A percentile compares a stretch with the other conserved stretches of the same genome.
These are phyloP conservation scores for Starmerella bombicola DNA, from an alignment of 805 yeast species.

Conservation along the genomic window DNA sequence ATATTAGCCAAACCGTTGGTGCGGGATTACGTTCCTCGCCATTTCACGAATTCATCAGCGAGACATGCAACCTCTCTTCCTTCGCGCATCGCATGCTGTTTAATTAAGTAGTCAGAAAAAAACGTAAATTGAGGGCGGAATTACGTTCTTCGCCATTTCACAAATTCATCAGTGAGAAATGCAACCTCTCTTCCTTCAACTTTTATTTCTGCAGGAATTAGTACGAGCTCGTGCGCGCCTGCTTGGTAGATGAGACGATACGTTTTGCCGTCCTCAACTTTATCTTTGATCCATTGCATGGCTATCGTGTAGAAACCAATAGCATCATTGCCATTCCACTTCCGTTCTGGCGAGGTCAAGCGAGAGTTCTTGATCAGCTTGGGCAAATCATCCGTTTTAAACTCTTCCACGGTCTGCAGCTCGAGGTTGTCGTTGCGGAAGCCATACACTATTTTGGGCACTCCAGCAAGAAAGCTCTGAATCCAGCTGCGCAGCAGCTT, in stretches of 20 bases:
- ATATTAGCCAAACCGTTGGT: too few relatives aligned
- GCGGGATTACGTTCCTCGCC: too few relatives aligned
- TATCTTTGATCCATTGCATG: conserved; percentile 58
- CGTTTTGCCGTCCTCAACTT: conserved; percentile 42
- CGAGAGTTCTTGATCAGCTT: conserved; percentile 17
- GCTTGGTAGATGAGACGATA: conserved; percentile 16
- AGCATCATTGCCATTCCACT: conserved; percentile 61
- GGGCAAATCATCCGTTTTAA: conserved; percentile 68
- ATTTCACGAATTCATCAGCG: conserved; percentile 20
- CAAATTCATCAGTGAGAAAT: conserved; percentile 22
- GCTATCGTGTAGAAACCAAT: conserved; percentile 79
- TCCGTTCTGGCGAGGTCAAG: conserved; percentile 15
- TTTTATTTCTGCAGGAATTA: conserved; percentile 9
- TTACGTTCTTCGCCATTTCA: conserved; percentile 21
- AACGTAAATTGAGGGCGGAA: too few relatives aligned
- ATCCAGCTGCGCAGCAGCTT: conserved; percentile 82
- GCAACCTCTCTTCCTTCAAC: conserved; percentile 18
- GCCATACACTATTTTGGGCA: conserved; percentile 71
- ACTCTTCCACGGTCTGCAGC: conserved; percentile 62
- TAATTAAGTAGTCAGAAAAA: too few relatives aligned
- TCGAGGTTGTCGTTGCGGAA: conserved; percentile 63
- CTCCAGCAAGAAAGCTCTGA: conserved; percentile 79
- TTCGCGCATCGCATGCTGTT: too few relatives aligned
- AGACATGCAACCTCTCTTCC: conserved; percentile 22
- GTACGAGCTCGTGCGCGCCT: conserved; percentile 11